Evolutionary conservation across 108 stramenopile species (phyloP), one percentile per base, ranked within the genome.

Genomic region (Nitzschia sp.): DNA sequence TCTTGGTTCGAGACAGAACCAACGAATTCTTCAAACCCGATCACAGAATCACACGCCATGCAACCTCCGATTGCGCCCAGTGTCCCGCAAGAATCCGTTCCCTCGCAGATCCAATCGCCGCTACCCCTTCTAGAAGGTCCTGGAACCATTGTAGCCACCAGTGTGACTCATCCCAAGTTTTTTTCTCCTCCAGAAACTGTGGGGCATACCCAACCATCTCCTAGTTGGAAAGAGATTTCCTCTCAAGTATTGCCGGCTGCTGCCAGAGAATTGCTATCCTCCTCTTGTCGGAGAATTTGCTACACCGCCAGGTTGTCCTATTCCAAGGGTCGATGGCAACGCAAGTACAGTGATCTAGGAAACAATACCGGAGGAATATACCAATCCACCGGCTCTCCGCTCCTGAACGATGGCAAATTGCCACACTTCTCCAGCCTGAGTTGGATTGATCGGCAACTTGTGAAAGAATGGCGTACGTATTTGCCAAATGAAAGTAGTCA

Each of bases 391-490:
- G 48, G 58, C 15, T 43, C 22, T 20, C n/a, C 40, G 42, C 43
- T 39, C 2, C 22, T 62, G 15, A 44, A 11, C 9, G 43, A 57
- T 34, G 41, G 59, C 12, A 38, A 67, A 53, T 59, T 87, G 14
- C 86, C 82, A 21, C 72, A 70, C 20, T 87, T 93, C 77, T 83
- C 80, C 42, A 79, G 72, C 64, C 63, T 93, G 64, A 72, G 81
- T 41, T 93, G 92, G 92, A 66, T 88, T 41, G 92, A 93, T 61
- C 82, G 92, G 52, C 92, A 93, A 51, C 72, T 93, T 37, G 92
- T 93, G 1, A 52, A 77, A 52, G 92, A 93, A 75, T 93, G 92
- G 92, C 83, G 92, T 44, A 89, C 92, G 37, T 92, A 83, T 71
- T 60, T 69, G 5, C 67, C 65, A 20, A 57, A n/a, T 61, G 41